These are phyloP conservation scores for Stevia rebaudiana DNA, from an alignment of 140 eudicot species.

Conservation along the genomic window DNA sequence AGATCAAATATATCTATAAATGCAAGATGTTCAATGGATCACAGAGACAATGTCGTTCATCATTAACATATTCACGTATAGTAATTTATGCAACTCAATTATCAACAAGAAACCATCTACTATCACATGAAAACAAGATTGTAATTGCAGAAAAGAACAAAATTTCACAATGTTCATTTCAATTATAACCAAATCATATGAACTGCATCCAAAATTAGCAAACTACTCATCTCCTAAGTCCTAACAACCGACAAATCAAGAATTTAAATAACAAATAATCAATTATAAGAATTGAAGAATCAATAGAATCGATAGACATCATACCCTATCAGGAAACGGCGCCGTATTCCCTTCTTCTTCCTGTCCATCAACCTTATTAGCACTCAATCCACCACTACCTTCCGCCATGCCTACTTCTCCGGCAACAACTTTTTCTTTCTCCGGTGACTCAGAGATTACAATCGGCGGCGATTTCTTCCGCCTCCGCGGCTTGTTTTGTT, in stretches of 20 bases:
- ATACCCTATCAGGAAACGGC: slow-evolving; percentile 69
- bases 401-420: slow-evolving; percentile 38
- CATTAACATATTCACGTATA: not conserved
- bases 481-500: slow-evolving; percentile 12
- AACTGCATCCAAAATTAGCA: not conserved
- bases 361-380: slow-evolving; percentile 41
- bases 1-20: not conserved
- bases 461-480: slow-evolving; percentile 7
- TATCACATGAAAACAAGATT: not conserved
- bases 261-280: not conserved
- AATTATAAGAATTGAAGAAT: not conserved
- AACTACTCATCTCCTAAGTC: not conserved
- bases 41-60: not conserved
- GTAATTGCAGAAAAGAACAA: no score
- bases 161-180: not conserved
- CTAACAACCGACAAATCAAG: not conserved
- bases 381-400: slow-evolving; percentile 68
- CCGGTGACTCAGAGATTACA: slow-evolving; percentile 15
- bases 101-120: not conserved
- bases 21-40: not conserved
- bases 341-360: slow-evolving; percentile 55
- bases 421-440: not conserved
- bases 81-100: slow-evolving; percentile 1
- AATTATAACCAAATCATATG: not conserved
- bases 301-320: not conserved